A percentile compares a stretch with the other conserved stretches of the same genome.
phyloP scores from a whole-genome alignment of 768 basidiomycete genomes.

The Tylopilus subfusipes region DNA sequence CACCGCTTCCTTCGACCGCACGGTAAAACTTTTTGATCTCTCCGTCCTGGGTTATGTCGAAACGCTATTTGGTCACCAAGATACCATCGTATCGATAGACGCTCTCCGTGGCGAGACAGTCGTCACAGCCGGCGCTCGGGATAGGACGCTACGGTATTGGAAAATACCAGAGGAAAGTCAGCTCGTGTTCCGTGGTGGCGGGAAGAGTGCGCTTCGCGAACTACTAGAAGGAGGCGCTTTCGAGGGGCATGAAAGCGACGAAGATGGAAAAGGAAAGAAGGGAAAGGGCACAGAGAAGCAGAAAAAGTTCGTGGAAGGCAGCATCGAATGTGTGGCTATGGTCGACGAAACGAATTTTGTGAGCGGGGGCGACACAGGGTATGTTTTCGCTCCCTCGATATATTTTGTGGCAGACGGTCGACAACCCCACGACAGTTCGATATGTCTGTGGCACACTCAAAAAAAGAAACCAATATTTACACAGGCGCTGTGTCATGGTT shows the following conservation, averaged over 20 bases:
- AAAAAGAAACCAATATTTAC: slow-evolving; percentile 97
- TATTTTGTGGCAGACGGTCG: not conserved
- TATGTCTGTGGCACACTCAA: slow-evolving; percentile 85
- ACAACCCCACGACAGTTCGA: slow-evolving; percentile 45
- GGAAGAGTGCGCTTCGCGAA: slow-evolving; percentile 72
- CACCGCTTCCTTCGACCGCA: slow-evolving; percentile 80
- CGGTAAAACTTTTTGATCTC: slow-evolving; percentile 82
- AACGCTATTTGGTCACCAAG: slow-evolving; percentile 96
- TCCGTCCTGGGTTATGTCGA: slow-evolving; percentile 90
- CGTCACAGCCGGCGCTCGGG: slow-evolving; percentile 84
- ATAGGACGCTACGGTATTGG: slow-evolving; percentile 93
- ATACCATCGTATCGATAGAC: slow-evolving; percentile 73
- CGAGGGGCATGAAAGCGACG: slow-evolving; percentile 53
- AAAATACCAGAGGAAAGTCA: slow-evolving; percentile 95
- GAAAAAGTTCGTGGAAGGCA: slow-evolving; percentile 75
- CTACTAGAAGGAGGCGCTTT: slow-evolving; percentile 74
- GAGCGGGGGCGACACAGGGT: slow-evolving; percentile 97
- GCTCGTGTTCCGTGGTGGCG: slow-evolving; percentile 95
- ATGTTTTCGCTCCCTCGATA: slow-evolving; percentile 25
- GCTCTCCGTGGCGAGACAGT: slow-evolving; percentile 80
- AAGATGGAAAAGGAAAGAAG: slow-evolving; percentile 37
- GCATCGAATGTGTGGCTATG: slow-evolving; percentile 90
- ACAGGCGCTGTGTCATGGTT: slow-evolving; percentile 81
- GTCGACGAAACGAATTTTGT: slow-evolving; percentile 91
- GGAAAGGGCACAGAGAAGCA: slow-evolving; percentile 24